phyloP scores from a whole-genome alignment of 345 rosid species.

The Microcos paniculata region DNA sequence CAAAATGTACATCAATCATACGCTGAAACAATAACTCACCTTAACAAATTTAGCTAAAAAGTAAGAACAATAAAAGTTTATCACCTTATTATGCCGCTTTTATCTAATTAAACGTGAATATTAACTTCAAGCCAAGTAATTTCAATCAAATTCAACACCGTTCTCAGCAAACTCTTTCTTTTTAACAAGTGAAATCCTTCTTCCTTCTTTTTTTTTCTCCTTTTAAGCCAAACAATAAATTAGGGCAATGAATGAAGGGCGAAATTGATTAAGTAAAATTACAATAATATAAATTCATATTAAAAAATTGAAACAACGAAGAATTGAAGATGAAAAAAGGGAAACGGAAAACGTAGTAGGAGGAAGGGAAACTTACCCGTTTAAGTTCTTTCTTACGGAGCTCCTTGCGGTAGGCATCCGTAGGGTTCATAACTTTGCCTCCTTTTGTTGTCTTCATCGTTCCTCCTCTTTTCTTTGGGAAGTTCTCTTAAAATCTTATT shows the following conservation, averaged over 20 bases:
- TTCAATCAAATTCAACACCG: background rate
- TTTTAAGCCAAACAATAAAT: background rate
- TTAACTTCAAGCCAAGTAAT: background rate
- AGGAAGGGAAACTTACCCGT: constrained; percentile 44
- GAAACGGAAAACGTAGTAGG: background rate
- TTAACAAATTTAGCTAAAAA: background rate
- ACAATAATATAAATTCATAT: background rate
- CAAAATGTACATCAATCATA: background rate
- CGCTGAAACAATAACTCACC: background rate
- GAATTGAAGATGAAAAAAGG: background rate
- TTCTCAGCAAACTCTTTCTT: background rate
- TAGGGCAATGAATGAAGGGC: background rate
- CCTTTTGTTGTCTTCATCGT: constrained; percentile 99
- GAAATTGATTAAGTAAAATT: background rate
- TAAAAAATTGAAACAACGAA: background rate
- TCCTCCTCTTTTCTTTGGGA: background rate
- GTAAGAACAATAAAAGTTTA: background rate
- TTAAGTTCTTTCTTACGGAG: constrained; percentile 89
- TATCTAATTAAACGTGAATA: background rate
- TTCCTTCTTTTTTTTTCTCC: background rate
- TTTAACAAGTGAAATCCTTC: too few relatives aligned
- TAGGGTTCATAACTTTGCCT: constrained; percentile 99
- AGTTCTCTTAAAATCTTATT: background rate
- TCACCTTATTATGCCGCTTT: background rate
- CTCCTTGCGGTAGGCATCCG: constrained; percentile 98